Base-by-base conservation (phyloP, 2,329 filamentous ascomycete genomes). In the Claviceps spartinae region DNA sequence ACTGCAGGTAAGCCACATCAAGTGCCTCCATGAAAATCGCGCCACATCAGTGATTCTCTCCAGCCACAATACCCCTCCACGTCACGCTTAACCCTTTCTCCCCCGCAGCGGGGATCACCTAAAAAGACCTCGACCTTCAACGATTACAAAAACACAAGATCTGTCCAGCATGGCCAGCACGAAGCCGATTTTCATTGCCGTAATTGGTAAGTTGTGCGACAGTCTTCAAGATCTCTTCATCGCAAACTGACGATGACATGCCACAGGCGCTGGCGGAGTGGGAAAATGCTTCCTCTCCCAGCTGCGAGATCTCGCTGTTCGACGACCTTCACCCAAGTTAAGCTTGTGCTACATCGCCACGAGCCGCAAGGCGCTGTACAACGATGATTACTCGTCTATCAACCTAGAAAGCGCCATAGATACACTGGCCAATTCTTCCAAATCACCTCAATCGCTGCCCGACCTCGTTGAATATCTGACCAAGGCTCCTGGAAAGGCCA, bases 251-350 rank as follows among this genome's bases (percentile, higher is more conserved):
- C 48, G 18, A 42, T 24, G 18, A 49, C 37, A 4, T n/a, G 43
- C 41, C 20, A 52, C 63, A 94, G 90, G 93, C 63, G 86, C 86
- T 61, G 93, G 93, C 60, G 91, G 91, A 58, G 93, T 97, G 56
- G 93, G 93, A 63, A 90, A 90, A 69, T 82, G 81, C 71, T 96
- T 97, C 75, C 80, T 97, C 57, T 75, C 76, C 59, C 93, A 97
- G 70, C 81, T 97, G 54, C 74, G 84, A 57, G 65, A 72, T 55
- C 78, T 93, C 54, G 75, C 80, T 48, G 72, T 77, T 57, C 81
- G 85, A 56, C 81, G 82, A 41, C 79, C 84, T 43, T 77, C 80
- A 6, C 81, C 81, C 50, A 81, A 83, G 67, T 77, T 95, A 54
- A 82, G 78, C 53, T 81, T 97, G 51, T 80, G 90, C 72, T 87